Conservation (phyloP, 164 flowering plant genomes). For the Aristolochia contorta region DNA sequence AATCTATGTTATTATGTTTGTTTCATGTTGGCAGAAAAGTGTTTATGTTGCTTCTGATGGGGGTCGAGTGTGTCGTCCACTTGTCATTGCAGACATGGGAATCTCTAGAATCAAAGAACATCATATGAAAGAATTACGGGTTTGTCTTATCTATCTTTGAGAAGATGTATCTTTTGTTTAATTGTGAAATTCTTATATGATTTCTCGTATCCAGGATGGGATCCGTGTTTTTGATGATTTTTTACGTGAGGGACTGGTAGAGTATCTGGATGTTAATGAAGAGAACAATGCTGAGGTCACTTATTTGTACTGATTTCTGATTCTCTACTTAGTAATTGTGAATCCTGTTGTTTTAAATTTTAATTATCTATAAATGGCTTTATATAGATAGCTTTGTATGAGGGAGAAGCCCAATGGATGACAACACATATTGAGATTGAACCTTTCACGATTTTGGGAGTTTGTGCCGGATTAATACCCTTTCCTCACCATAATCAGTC, state of each 20-base stretch:
- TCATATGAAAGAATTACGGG: slow-evolving; percentile 88
- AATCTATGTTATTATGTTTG: neutral
- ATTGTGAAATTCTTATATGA: neutral
- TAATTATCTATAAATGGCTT: neutral
- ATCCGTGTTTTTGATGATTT: slow-evolving; percentile 76
- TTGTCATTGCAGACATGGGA: slow-evolving; percentile 92
- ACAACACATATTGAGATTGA: slow-evolving; percentile 96
- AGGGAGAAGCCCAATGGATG: slow-evolving; percentile 55
- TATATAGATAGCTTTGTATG: slow-evolving; percentile 78
- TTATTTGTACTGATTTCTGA: neutral
- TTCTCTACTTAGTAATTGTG: neutral
- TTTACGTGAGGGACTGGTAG: slow-evolving; percentile 77
- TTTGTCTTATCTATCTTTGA: slow-evolving; percentile 18
- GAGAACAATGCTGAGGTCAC: slow-evolving; percentile 95
- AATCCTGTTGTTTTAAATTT: neutral
- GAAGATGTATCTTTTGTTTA: neutral
- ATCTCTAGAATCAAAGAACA: slow-evolving; percentile 73
- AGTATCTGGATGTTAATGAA: slow-evolving; percentile 98
- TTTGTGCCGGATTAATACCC: slow-evolving; percentile 86
- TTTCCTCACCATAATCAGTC: slow-evolving; percentile 98
- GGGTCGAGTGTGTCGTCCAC: slow-evolving; percentile 98
- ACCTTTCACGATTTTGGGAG: slow-evolving; percentile 92
- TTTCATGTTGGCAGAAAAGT: slow-evolving; percentile 43
- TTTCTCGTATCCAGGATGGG: slow-evolving; percentile 53
- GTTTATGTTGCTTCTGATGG: slow-evolving; percentile 97